A percentile compares a stretch with the other conserved stretches of the same genome.
These are phyloP conservation scores for Solanum arcanum DNA, from an alignment of 257 asterid genomes.

Conservation along the genomic window DNA sequence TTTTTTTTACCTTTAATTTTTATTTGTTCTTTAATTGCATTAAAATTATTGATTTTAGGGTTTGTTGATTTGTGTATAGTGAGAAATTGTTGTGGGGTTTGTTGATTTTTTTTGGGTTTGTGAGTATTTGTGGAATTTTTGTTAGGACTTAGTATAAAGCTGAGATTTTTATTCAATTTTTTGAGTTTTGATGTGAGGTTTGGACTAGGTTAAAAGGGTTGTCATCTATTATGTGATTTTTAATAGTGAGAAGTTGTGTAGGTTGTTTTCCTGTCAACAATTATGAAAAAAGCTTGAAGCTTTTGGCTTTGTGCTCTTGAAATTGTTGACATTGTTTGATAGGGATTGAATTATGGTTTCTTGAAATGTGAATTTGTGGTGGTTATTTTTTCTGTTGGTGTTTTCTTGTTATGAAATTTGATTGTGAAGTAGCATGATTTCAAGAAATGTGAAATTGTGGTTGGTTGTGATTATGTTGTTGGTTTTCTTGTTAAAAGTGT, in stretches of 20 bases:
- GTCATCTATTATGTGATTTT: neutral
- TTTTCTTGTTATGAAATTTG: neutral
- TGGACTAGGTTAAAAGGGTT: neutral
- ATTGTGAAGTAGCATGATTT: neutral
- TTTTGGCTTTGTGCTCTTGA: neutral
- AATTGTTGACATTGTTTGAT: neutral
- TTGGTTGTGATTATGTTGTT: neutral
- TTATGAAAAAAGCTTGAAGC: neutral
- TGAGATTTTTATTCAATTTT: neutral
- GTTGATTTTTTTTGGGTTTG: neutral
- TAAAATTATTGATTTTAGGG: neutral
- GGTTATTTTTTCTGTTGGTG: neutral
- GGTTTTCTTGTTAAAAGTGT: neutral
- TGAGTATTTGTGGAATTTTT: neutral
- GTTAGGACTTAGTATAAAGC: neutral
- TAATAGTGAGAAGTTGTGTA: neutral
- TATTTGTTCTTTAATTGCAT: neutral
- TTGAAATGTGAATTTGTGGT: neutral
- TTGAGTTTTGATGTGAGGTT: neutral
- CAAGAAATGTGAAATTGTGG: neutral
- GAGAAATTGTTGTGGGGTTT: neutral
- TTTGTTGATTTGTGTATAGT: neutral
- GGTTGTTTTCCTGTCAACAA: neutral
- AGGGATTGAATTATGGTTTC: neutral
- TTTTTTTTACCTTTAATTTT: neutral